phyloP scores from a whole-genome alignment of 2,329 filamentous ascomycete species.

The Ascochyta pisi region DNA sequence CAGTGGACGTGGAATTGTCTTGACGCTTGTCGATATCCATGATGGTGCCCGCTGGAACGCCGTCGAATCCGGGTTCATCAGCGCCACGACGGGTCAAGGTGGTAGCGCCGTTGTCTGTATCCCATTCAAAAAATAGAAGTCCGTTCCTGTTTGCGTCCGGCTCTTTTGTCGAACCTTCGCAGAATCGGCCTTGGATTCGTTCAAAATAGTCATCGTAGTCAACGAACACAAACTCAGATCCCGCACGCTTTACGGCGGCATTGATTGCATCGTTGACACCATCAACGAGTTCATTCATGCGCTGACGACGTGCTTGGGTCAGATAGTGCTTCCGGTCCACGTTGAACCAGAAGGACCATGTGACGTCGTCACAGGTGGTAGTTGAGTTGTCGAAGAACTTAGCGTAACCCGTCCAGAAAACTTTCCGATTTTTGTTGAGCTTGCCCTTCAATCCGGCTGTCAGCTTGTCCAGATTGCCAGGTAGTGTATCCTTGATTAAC shows the following conservation, averaged over 20 bases:
- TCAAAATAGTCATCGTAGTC: background rate
- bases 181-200: background rate
- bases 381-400: conserved; percentile 2
- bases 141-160: background rate
- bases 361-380: background rate
- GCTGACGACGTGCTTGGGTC: background rate
- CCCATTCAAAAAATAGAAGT: conserved; percentile 1
- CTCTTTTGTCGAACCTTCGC: background rate
- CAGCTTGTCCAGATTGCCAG: too few species aligned
- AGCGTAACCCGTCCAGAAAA: conserved; percentile 1
- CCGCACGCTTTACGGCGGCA: background rate
- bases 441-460: background rate
- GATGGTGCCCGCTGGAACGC: background rate
- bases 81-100: conserved; percentile 1
- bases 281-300: conserved; percentile 2
- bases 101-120: conserved; percentile 1
- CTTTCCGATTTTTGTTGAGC: background rate
- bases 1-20: too few species aligned
- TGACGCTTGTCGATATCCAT: background rate
- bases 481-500: background rate
- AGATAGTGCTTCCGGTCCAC: background rate
- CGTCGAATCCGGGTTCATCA: background rate
- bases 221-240: conserved; percentile 1
- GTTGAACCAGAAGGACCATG: conserved; percentile 2
- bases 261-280: conserved; percentile 3